phyloP scores from a whole-genome alignment of 208 protist species.

The Trypanosoma scelopori region DNA sequence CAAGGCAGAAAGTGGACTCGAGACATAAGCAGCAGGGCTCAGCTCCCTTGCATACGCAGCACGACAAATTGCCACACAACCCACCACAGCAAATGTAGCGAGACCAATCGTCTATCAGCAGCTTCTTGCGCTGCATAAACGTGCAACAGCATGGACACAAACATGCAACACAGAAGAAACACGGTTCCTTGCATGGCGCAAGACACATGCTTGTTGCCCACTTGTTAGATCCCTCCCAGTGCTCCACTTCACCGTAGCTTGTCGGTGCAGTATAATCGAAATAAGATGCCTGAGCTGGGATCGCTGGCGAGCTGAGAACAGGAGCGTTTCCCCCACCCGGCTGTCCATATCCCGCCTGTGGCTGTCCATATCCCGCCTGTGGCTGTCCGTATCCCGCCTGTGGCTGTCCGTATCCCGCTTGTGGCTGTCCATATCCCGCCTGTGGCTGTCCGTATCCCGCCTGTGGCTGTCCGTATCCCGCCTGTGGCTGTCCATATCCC shows the following conservation, averaged over 20 bases:
- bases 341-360: conserved; percentile 12
- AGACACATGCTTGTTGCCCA: conserved; percentile 36
- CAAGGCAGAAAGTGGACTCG: conserved; percentile 43
- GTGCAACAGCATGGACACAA: conserved; percentile 59
- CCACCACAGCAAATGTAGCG: conserved; percentile 67
- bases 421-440: conserved; percentile 20
- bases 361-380: conserved; percentile 18
- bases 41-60: conserved; percentile 30
- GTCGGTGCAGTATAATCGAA: conserved; percentile 39
- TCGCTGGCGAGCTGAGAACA: not conserved
- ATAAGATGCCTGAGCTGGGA: conserved; percentile 12
- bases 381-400: conserved; percentile 17
- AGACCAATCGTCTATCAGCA: conserved; percentile 45
- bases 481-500: conserved; percentile 7
- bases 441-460: conserved; percentile 4
- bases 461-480: conserved; percentile 16
- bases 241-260: conserved; percentile 29
- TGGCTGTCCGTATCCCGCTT: conserved; percentile 12
- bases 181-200: conserved; percentile 38
- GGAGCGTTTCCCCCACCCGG: not conserved
- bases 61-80: conserved; percentile 37
- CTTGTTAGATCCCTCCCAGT: conserved; percentile 35
- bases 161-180: conserved; percentile 40
- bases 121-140: conserved; percentile 52
- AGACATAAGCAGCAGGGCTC: conserved; percentile 45